phyloP scores from a whole-genome alignment of 2,329 filamentous ascomycete genomes.

The Fusarium coffeatum region DNA sequence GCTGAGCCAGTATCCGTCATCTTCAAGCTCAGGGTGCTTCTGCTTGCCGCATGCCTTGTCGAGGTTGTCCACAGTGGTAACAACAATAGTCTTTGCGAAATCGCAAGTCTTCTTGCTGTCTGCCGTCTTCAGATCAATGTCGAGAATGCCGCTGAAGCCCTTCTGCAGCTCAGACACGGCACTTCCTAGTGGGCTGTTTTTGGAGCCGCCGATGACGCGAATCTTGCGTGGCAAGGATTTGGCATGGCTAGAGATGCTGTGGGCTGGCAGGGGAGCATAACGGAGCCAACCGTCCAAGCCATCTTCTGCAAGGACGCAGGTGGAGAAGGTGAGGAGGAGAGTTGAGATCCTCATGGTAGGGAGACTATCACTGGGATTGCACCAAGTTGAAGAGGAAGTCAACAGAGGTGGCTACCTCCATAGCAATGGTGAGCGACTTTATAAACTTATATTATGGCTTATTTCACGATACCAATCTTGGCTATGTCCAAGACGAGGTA shows the following conservation, averaged over 20 bases:
- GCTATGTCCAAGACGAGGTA: constrained; percentile 8
- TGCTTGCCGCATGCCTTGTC: constrained; percentile 17
- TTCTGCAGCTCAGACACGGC: constrained; percentile 69
- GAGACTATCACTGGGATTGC: background rate
- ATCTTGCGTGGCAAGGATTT: constrained; percentile 60
- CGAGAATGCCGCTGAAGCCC: constrained; percentile 68
- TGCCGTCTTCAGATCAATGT: constrained; percentile 56
- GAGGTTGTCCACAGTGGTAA: constrained; percentile 21
- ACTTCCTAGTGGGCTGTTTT: constrained; percentile 66
- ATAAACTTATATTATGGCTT: constrained; percentile 10
- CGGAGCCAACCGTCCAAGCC: constrained; percentile 73
- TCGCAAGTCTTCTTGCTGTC: constrained; percentile 19
- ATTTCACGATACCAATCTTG: background rate
- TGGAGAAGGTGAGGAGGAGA: constrained; percentile 43
- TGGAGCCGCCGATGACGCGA: constrained; percentile 64
- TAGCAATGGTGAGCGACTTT: background rate
- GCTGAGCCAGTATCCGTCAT: constrained; percentile 72
- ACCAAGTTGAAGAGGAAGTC: background rate
- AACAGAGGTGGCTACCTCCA: background rate
- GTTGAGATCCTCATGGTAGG: constrained; percentile 23
- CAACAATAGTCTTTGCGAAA: constrained; percentile 19
- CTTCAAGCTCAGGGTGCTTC: constrained; percentile 53
- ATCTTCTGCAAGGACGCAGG: constrained; percentile 65
- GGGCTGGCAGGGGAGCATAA: constrained; percentile 64
- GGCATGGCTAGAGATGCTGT: constrained; percentile 47